phyloP scores from a whole-genome alignment of 2,329 filamentous ascomycete species.

The Calonectria hawksworthii region DNA sequence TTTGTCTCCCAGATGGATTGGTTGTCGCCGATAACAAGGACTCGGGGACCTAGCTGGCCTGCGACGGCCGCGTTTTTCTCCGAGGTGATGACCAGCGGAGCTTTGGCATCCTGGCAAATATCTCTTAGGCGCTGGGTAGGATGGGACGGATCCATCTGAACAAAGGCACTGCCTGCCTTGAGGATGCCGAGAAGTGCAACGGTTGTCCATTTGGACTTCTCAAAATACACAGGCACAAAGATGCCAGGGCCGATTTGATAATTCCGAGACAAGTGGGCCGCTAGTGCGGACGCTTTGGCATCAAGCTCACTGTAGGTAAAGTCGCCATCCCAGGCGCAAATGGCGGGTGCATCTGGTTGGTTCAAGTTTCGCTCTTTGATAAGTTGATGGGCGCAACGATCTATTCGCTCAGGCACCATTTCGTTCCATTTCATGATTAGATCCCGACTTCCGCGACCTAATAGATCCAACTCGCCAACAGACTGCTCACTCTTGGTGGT shows the following conservation, averaged over 20 bases:
- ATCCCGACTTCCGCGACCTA: constrained; percentile 31
- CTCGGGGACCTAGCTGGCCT: background rate
- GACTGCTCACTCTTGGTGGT: background rate
- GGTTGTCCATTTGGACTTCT: background rate
- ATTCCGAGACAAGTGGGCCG: background rate
- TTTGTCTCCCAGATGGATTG: background rate
- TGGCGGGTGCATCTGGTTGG: constrained; percentile 48
- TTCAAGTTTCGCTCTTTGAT: constrained; percentile 52
- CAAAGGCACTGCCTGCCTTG: background rate
- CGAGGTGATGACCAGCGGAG: background rate
- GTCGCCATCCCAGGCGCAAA: constrained; percentile 61
- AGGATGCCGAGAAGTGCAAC: background rate
- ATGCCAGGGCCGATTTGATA: background rate
- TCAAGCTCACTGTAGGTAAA: constrained; percentile 53
- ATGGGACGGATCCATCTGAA: background rate
- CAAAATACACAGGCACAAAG: background rate
- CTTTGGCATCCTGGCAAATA: background rate
- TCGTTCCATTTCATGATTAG: constrained; percentile 43
- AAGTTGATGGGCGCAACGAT: constrained; percentile 57
- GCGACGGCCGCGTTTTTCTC: background rate
- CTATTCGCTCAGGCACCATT: constrained; percentile 16
- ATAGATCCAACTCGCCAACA: constrained; percentile 35
- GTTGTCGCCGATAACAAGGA: background rate
- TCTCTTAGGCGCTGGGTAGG: background rate
- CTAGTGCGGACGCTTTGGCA: background rate